Conservation (phyloP, 1,139 yeast species). For the Debaryomycetaceae sp. region DNA sequence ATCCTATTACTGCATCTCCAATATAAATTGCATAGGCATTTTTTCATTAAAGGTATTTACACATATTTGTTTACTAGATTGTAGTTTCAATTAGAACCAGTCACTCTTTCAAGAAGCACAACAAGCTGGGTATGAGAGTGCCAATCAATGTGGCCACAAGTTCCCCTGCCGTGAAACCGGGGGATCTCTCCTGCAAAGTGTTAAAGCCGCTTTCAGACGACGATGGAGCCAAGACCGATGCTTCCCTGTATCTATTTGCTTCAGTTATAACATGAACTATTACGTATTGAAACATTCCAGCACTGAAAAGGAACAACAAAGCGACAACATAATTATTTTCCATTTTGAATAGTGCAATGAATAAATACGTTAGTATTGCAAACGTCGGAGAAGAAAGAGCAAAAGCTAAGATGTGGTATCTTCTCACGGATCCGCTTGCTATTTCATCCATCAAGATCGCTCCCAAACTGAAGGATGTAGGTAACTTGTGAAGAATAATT, state of each 20-base stretch:
- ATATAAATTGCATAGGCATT: too few species aligned
- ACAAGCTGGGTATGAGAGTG: conserved; percentile 11
- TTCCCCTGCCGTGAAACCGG: conserved; percentile 4
- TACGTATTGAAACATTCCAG: conserved; percentile 72
- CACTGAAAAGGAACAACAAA: conserved; percentile 53
- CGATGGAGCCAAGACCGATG: conserved; percentile 4
- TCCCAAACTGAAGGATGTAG: conserved; percentile 68
- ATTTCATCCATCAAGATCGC: conserved; percentile 49
- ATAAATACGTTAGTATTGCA: conserved; percentile 43
- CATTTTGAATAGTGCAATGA: conserved; percentile 28
- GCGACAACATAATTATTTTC: conserved; percentile 46
- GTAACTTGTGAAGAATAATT: conserved; percentile 68
- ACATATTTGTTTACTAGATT: too few species aligned
- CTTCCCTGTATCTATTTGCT: conserved; percentile 4
- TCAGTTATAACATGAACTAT: conserved; percentile 61
- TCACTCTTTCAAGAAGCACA: conserved; percentile 12
- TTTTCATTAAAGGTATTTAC: too few species aligned
- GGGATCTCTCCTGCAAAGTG: neutral
- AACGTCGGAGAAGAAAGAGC: conserved; percentile 52
- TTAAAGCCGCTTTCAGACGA: conserved; percentile 8
- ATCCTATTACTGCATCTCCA: too few species aligned
- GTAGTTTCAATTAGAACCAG: too few species aligned
- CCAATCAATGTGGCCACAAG: conserved; percentile 13
- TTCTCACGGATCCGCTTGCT: conserved; percentile 24
- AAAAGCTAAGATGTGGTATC: conserved; percentile 43